These are phyloP conservation scores for Pseudotsuga menziesii DNA, from an alignment of 75 land plant species.

Conservation along the genomic window DNA sequence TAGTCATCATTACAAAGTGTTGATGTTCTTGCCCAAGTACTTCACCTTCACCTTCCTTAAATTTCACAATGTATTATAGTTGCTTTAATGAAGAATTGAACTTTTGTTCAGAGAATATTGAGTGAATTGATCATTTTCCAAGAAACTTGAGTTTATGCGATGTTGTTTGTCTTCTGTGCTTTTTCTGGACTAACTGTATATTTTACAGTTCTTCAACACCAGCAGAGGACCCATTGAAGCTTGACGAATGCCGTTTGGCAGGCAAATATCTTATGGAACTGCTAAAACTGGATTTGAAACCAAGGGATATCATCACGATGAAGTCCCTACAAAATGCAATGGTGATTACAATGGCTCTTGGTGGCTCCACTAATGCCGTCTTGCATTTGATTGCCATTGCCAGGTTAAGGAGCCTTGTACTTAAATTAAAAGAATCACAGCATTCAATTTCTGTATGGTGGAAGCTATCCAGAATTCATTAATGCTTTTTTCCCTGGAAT, in stretches of 20 bases:
- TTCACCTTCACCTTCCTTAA: background rate
- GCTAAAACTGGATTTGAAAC: slow-evolving; percentile 82
- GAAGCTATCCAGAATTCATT: background rate
- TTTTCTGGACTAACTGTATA: background rate
- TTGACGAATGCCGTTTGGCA: slow-evolving; percentile 85
- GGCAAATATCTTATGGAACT: slow-evolving; percentile 77
- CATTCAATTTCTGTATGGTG: background rate
- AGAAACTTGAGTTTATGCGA: background rate
- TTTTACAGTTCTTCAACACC: slow-evolving; percentile 87
- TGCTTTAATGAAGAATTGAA: background rate
- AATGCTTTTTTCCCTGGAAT: background rate
- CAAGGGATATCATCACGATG: slow-evolving; percentile 85
- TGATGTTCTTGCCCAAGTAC: background rate
- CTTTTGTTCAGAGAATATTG: background rate
- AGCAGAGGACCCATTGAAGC: slow-evolving; percentile 93
- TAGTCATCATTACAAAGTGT: background rate
- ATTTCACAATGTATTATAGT: background rate
- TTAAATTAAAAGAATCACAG: background rate
- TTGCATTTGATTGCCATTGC: slow-evolving; percentile 98
- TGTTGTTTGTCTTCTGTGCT: slow-evolving; percentile 9
- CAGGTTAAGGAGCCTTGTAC: slow-evolving; percentile 37
- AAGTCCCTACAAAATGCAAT: slow-evolving; percentile 88
- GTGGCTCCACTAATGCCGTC: slow-evolving; percentile 99
- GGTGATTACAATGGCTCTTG: slow-evolving; percentile 97
- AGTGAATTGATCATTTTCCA: background rate